Percentiles rank a stretch among this genome's conserved stretches.
phyloP scores from a whole-genome alignment of 2,329 filamentous ascomycete species.

The Aspergillus ochraceoroseus region DNA sequence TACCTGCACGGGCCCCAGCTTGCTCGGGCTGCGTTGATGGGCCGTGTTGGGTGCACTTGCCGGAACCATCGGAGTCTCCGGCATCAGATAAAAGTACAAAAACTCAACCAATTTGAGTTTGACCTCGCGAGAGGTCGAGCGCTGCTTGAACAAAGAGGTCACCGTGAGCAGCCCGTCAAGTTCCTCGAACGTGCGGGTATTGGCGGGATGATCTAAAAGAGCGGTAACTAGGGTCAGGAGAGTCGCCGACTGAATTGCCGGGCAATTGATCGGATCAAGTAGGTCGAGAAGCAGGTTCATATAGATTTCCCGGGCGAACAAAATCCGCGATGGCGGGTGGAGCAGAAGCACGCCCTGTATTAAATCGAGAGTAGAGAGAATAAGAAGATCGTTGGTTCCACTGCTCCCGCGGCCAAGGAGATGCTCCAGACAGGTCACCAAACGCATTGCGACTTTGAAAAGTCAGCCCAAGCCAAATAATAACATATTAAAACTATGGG shows the following conservation, averaged over 20 bases:
- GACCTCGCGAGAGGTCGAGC: slow-evolving; percentile 77
- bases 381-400: slow-evolving; percentile 80
- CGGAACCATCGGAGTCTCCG: slow-evolving; percentile 58
- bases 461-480: not conserved
- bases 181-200: slow-evolving; percentile 85
- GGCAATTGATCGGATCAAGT: slow-evolving; percentile 85
- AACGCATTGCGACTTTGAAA: slow-evolving; percentile 65
- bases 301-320: slow-evolving; percentile 84
- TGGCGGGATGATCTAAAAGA: slow-evolving; percentile 76
- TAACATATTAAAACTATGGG: not conserved
- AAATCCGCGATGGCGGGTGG: slow-evolving; percentile 79
- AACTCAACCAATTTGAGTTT: slow-evolving; percentile 97
- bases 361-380: slow-evolving; percentile 79
- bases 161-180: slow-evolving; percentile 89
- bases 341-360: slow-evolving; percentile 84
- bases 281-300: slow-evolving; percentile 97
- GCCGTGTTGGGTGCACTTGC: slow-evolving; percentile 37
- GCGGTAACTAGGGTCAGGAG: slow-evolving; percentile 86
- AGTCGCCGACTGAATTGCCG: slow-evolving; percentile 83
- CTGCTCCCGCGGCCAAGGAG: slow-evolving; percentile 76
- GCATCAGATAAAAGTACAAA: slow-evolving; percentile 97
- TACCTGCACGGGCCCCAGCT: slow-evolving; percentile 58
- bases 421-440: slow-evolving; percentile 80
- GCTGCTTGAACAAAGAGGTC: slow-evolving; percentile 86
- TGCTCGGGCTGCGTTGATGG: slow-evolving; percentile 64